A percentile compares a stretch with the other conserved stretches of the same genome.
Conservation (phyloP, 1,284 basidiomycete species). For the Cryptococcus sp. region DNA sequence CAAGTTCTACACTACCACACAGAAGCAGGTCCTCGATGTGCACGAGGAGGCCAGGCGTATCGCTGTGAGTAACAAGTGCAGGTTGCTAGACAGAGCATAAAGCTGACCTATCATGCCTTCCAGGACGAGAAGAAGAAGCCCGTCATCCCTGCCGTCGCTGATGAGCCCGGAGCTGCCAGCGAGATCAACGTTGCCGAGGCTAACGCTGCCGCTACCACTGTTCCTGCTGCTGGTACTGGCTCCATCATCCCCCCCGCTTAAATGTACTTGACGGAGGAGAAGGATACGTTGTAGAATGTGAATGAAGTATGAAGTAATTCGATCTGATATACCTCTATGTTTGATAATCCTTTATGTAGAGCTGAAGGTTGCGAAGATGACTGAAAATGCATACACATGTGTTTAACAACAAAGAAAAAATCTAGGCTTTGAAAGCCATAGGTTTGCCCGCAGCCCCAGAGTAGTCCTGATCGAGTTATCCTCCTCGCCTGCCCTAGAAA, state of each 20-base stretch:
- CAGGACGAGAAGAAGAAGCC: conserved; percentile 47
- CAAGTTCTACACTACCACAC: conserved; percentile 66
- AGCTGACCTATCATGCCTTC: conserved; percentile 8
- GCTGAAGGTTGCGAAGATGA: no score
- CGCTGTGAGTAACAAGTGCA: conserved; percentile 46
- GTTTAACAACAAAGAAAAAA: conserved; percentile 27
- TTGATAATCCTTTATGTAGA: no score
- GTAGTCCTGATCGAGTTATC: conserved; percentile 58
- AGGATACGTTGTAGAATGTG: neutral
- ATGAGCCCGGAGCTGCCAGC: conserved; percentile 17
- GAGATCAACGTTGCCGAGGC: conserved; percentile 17
- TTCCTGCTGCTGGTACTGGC: conserved; percentile 15
- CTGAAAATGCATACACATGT: no score
- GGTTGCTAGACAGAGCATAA: no score
- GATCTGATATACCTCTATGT: neutral
- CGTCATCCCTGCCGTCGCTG: conserved; percentile 16
- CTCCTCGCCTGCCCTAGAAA: conserved; percentile 18
- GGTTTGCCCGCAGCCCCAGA: conserved; percentile 51
- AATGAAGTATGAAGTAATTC: neutral
- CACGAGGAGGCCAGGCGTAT: conserved; percentile 59
- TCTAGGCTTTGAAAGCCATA: conserved; percentile 51
- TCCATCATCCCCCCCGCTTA: conserved; percentile 1
- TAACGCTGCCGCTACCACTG: conserved; percentile 10
- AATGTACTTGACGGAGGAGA: neutral
- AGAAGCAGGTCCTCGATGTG: conserved; percentile 65